Evolutionary conservation across 208 protist species (phyloP).

Genomic region (Trichomonas gallinae): DNA sequence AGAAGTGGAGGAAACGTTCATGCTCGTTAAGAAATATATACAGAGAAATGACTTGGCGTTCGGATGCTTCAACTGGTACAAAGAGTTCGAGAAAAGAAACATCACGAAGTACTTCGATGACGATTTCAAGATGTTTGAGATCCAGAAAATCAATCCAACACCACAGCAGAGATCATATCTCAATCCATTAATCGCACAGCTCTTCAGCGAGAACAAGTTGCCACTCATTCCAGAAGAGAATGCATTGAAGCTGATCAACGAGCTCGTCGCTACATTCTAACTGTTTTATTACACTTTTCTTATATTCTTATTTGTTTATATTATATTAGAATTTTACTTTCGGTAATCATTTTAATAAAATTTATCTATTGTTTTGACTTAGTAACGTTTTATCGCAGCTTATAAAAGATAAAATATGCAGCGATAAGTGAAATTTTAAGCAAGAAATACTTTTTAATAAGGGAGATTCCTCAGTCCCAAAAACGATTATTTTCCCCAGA

Average conservation of each 20-base stretch:
- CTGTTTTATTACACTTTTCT: neutral
- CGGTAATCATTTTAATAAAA: too few species aligned
- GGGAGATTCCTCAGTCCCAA: too few species aligned
- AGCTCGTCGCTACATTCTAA: neutral
- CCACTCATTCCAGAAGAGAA: neutral
- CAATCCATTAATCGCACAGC: neutral
- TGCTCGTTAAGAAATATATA: neutral
- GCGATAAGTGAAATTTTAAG: too few species aligned
- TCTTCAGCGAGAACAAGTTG: neutral
- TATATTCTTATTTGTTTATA: too few species aligned
- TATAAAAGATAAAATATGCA: too few species aligned
- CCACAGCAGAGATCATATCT: neutral
- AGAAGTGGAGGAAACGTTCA: neutral
- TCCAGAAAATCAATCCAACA: neutral
- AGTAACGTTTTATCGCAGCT: too few species aligned
- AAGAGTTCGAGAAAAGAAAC: neutral
- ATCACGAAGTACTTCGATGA: neutral
- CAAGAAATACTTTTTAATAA: too few species aligned
- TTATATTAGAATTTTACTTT: too few species aligned
- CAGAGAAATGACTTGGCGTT: neutral
- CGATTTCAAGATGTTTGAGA: neutral
- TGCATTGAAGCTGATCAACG: neutral
- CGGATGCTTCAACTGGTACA: neutral
- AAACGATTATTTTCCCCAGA: too few species aligned
- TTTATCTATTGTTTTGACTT: too few species aligned